These are phyloP conservation scores for Alternaria sp. DNA, from an alignment of 2,329 filamentous ascomycete species.

Conservation along the genomic window DNA sequence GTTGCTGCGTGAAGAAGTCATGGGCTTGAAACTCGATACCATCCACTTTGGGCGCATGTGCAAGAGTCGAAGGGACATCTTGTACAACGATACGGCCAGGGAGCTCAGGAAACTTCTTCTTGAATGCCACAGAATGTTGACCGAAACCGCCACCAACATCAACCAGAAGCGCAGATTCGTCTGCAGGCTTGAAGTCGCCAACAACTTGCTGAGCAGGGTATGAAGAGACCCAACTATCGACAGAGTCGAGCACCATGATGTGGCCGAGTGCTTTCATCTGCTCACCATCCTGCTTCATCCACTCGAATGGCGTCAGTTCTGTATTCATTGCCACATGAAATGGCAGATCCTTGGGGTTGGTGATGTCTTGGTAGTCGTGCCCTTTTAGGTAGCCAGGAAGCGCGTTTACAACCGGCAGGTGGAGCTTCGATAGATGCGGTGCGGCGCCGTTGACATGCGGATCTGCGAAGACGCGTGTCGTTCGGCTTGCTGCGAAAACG, in stretches of 20 bases:
- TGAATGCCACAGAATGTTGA: slow-evolving; percentile 35
- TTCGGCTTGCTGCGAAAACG: slow-evolving; percentile 40
- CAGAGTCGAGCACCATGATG: slow-evolving; percentile 38
- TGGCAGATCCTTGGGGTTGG: slow-evolving; percentile 33
- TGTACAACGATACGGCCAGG: slow-evolving; percentile 37
- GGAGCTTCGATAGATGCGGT: slow-evolving; percentile 33
- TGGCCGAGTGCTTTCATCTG: slow-evolving; percentile 42
- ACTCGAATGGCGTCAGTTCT: slow-evolving; percentile 39
- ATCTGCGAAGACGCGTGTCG: slow-evolving; percentile 40
- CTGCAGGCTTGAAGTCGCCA: slow-evolving; percentile 19
- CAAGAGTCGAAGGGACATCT: slow-evolving; percentile 37
- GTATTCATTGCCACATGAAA: slow-evolving; percentile 41
- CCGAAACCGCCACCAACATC: slow-evolving; percentile 48
- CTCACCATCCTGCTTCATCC: slow-evolving; percentile 33
- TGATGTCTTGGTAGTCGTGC: slow-evolving; percentile 38
- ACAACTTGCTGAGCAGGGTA: slow-evolving; percentile 32
- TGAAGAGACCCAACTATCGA: slow-evolving; percentile 29
- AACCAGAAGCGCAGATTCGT: slow-evolving; percentile 35
- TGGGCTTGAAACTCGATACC: slow-evolving; percentile 42
- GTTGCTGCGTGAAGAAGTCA: slow-evolving; percentile 46
- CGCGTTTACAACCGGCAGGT: slow-evolving; percentile 30
- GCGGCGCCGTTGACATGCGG: slow-evolving; percentile 38
- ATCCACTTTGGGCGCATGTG: slow-evolving; percentile 19
- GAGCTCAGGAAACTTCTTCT: slow-evolving; percentile 22
- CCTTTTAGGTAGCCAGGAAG: slow-evolving; percentile 45